Evolutionary conservation across 2,329 filamentous ascomycete genomes (phyloP).

Genomic region (Calycina herbarum): DNA sequence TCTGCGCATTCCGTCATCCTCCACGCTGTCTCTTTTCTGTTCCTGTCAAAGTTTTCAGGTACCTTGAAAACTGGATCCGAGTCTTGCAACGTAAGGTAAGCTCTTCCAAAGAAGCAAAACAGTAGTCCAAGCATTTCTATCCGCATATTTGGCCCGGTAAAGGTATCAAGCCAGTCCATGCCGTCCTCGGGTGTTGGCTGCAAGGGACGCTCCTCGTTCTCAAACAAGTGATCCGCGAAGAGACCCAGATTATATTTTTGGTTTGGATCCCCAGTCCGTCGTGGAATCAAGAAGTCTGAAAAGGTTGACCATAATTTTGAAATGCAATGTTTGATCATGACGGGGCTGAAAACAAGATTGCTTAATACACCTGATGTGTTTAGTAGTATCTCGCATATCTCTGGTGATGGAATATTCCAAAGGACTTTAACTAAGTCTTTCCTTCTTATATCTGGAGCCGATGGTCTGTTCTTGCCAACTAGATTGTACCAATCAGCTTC

Average conservation of each 20-base stretch:
- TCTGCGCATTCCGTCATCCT: constrained; percentile 37
- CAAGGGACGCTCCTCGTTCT: constrained; percentile 32
- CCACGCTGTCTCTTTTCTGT: constrained; percentile 33
- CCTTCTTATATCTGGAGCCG: constrained; percentile 25
- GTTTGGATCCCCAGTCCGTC: constrained; percentile 17
- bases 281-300: constrained; percentile 20
- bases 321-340: constrained; percentile 29
- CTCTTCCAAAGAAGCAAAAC: constrained; percentile 34
- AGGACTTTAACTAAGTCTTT: constrained; percentile 29
- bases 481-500: constrained; percentile 9
- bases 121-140: constrained; percentile 35
- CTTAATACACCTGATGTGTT: constrained; percentile 14
- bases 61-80: constrained; percentile 30
- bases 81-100: constrained; percentile 30
- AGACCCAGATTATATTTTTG: constrained; percentile 22
- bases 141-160: constrained; percentile 32
- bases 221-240: constrained; percentile 30
- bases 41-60: constrained; percentile 27
- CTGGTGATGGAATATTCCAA: constrained; percentile 30
- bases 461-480: constrained; percentile 27
- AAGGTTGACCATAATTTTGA: constrained; percentile 29
- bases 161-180: constrained; percentile 33
- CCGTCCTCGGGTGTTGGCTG: constrained; percentile 31
- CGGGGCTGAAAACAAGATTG: constrained; percentile 20
- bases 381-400: constrained; percentile 29